Percentiles rank a stretch among this genome's conserved stretches.
These are phyloP conservation scores for Venturia nashicola DNA, from an alignment of 2,329 filamentous ascomycete species.

Conservation along the genomic window DNA sequence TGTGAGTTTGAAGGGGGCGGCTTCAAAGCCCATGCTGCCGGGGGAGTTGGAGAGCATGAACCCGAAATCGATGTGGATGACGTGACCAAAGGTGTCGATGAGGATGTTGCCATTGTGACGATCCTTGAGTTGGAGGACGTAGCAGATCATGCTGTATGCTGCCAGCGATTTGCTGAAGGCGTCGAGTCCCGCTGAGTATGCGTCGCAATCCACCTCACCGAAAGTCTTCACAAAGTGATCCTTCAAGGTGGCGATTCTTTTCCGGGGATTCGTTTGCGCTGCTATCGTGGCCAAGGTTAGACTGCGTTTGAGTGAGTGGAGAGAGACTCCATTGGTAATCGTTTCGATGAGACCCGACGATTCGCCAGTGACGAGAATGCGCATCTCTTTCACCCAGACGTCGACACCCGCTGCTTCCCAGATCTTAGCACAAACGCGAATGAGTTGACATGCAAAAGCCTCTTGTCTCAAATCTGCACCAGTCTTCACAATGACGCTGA, in stretches of 20 bases:
- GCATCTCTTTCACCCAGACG: slow-evolving; percentile 85
- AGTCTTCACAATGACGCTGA: slow-evolving; percentile 81
- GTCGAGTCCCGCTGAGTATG: slow-evolving; percentile 59
- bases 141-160: slow-evolving; percentile 75
- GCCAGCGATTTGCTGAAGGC: slow-evolving; percentile 73
- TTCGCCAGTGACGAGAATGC: slow-evolving; percentile 74
- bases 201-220: slow-evolving; percentile 54
- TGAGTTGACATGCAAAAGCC: slow-evolving; percentile 77
- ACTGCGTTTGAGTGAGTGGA: slow-evolving; percentile 74
- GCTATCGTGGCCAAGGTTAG: slow-evolving; percentile 65
- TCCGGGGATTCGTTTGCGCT: slow-evolving; percentile 57
- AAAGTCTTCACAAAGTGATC: slow-evolving; percentile 76
- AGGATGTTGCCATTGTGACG: slow-evolving; percentile 79
- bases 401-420: slow-evolving; percentile 63
- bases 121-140: slow-evolving; percentile 74
- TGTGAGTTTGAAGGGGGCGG: slow-evolving; percentile 76
- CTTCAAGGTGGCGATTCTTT: slow-evolving; percentile 65
- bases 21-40: slow-evolving; percentile 73
- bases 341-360: slow-evolving; percentile 77
- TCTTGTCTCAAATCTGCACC: slow-evolving; percentile 73
- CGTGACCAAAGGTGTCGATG: slow-evolving; percentile 75
- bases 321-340: slow-evolving; percentile 77
- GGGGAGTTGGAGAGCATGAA: slow-evolving; percentile 85
- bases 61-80: slow-evolving; percentile 80
- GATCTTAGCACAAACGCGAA: slow-evolving; percentile 68